A percentile compares a stretch with the other conserved stretches of the same genome.
Conservation (phyloP, 2,329 filamentous ascomycete species). For the Endoconidiophora laricicola region DNA sequence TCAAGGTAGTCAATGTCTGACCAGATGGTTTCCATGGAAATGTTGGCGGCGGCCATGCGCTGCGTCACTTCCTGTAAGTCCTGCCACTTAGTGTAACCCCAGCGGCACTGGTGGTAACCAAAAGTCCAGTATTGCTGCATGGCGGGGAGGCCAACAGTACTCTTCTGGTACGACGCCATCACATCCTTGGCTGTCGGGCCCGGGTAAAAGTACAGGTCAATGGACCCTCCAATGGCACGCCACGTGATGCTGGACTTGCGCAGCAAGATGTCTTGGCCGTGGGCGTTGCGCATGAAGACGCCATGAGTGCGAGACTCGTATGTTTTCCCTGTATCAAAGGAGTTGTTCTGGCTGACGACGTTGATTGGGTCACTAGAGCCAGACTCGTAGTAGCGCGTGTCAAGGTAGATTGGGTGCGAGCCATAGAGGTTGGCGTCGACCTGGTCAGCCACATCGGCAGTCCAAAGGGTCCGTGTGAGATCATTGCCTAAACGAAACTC, state of each 20-base stretch:
- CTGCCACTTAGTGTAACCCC: slow-evolving; percentile 64
- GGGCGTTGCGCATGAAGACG: slow-evolving; percentile 60
- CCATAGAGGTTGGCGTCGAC: slow-evolving; percentile 58
- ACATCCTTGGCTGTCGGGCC: slow-evolving; percentile 54
- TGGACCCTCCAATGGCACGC: slow-evolving; percentile 56
- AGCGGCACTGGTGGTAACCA: slow-evolving; percentile 60
- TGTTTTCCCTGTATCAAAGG: slow-evolving; percentile 23
- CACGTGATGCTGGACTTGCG: slow-evolving; percentile 49
- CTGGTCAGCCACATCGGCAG: slow-evolving; percentile 50
- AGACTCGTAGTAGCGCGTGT: slow-evolving; percentile 56
- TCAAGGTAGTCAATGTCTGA: slow-evolving; percentile 59
- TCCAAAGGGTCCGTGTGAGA: slow-evolving; percentile 44
- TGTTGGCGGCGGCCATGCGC: slow-evolving; percentile 45
- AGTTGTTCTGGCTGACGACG: slow-evolving; percentile 26
- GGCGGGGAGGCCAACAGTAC: slow-evolving; percentile 51
- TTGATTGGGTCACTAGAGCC: slow-evolving; percentile 29
- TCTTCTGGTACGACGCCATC: slow-evolving; percentile 52
- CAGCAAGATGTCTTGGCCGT: slow-evolving; percentile 58
- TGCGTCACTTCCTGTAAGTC: slow-evolving; percentile 48
- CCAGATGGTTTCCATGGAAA: slow-evolving; percentile 62
- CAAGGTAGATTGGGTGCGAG: slow-evolving; percentile 61
- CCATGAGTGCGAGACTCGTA: slow-evolving; percentile 59
- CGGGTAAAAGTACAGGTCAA: slow-evolving; percentile 67
- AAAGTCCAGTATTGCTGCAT: slow-evolving; percentile 73
- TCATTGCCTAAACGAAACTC: slow-evolving; percentile 57